Evolutionary conservation across 2,329 filamentous ascomycete species (phyloP).

Genomic region (Aspergillus fijiensis): DNA sequence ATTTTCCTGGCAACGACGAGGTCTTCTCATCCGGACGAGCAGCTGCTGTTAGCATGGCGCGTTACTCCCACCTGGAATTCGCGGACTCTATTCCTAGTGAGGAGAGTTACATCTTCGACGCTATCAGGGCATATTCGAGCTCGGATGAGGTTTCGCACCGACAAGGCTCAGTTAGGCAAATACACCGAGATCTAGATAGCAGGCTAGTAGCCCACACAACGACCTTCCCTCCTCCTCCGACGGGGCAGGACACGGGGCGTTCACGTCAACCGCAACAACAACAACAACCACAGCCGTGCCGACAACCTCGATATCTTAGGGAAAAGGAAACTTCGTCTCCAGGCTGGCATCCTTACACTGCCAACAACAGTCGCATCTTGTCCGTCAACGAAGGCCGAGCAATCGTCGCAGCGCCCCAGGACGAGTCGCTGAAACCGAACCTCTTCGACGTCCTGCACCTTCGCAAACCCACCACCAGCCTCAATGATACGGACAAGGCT

Average conservation of each 20-base stretch:
- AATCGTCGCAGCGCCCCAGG: background rate
- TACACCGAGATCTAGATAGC: slow-evolving; percentile 22
- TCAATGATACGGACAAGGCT: slow-evolving; percentile 26
- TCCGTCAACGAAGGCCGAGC: slow-evolving; percentile 1
- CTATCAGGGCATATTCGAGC: slow-evolving; percentile 31
- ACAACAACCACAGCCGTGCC: too few relatives aligned
- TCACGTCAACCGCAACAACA: background rate
- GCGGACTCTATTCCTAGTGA: slow-evolving; percentile 35
- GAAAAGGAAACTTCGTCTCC: slow-evolving; percentile 10
- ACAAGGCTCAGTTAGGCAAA: slow-evolving; percentile 7
- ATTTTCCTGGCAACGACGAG: background rate
- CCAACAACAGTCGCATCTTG: slow-evolving; percentile 12
- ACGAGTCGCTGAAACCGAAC: background rate
- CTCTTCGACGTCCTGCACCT: slow-evolving; percentile 5
- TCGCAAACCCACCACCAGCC: slow-evolving; percentile 26
- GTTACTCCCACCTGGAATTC: slow-evolving; percentile 9
- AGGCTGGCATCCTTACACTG: slow-evolving; percentile 23
- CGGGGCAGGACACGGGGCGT: slow-evolving; percentile 7
- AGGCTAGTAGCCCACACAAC: slow-evolving; percentile 30
- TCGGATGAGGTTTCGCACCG: slow-evolving; percentile 19
- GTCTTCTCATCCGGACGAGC: background rate
- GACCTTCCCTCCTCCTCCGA: slow-evolving; percentile 26
- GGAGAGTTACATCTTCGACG: slow-evolving; percentile 41
- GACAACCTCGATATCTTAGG: background rate
- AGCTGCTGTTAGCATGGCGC: background rate